Conservation (phyloP, 176 grass and related monocot genomes). For the Musa itinerans region DNA sequence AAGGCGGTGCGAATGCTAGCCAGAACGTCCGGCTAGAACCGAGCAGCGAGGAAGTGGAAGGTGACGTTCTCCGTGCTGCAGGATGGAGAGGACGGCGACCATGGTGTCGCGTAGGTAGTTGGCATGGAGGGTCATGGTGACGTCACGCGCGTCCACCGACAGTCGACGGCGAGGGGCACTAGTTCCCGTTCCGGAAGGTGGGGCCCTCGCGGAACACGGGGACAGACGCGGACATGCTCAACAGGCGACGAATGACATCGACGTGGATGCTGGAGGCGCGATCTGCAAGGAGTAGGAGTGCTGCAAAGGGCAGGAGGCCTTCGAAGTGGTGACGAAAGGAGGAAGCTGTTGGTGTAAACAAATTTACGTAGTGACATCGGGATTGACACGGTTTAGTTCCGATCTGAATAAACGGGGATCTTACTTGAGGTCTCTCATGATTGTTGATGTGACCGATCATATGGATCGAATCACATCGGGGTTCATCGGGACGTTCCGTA, state of each 20-base stretch:
- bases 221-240: not conserved
- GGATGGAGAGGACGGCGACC: conserved; percentile 80
- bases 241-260: not conserved
- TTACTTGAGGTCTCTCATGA: no score
- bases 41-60: conserved; percentile 61
- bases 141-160: not conserved
- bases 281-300: not conserved
- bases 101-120: conserved; percentile 85
- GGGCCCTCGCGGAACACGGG: not conserved
- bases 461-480: no score
- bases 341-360: no score
- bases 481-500: no score
- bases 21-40: conserved; percentile 18
- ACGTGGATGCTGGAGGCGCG: not conserved
- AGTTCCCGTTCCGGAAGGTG: not conserved
- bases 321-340: not conserved
- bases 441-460: no score
- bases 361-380: no score
- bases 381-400: no score
- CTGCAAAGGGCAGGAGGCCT: not conserved
- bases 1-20: conserved; percentile 51
- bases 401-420: no score
- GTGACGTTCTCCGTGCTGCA: conserved; percentile 60
- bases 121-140: conserved; percentile 87
- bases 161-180: not conserved